phyloP scores from a whole-genome alignment of 208 protist species.

The Leptomonas pyrrhocoris region DNA sequence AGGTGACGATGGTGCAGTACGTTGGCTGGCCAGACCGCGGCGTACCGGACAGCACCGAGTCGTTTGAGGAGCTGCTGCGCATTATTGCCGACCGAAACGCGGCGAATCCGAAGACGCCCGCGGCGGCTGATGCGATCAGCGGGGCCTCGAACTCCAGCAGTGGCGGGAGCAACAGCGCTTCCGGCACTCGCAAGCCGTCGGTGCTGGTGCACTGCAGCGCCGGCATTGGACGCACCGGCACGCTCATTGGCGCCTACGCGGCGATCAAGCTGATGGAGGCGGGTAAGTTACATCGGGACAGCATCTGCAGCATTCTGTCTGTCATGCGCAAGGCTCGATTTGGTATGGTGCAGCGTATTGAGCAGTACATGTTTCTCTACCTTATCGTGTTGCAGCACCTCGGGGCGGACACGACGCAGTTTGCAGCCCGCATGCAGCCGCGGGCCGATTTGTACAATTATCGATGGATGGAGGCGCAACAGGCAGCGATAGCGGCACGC shows the following conservation, averaged over 20 bases:
- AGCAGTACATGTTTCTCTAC: slow-evolving; percentile 90
- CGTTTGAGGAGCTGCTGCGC: slow-evolving; percentile 64
- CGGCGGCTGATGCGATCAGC: background rate
- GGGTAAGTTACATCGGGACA: slow-evolving; percentile 38
- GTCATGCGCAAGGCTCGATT: slow-evolving; percentile 65
- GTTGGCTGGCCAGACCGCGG: slow-evolving; percentile 85
- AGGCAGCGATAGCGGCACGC: slow-evolving; percentile 13
- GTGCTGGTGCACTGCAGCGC: slow-evolving; percentile 90
- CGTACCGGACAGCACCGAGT: slow-evolving; percentile 62
- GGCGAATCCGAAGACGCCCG: background rate
- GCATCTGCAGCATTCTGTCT: slow-evolving; percentile 45
- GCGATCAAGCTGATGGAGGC: slow-evolving; percentile 42
- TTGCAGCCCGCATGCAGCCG: slow-evolving; percentile 31
- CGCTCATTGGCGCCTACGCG: slow-evolving; percentile 80
- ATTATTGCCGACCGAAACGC: slow-evolving; percentile 35
- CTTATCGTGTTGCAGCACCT: slow-evolving; percentile 58
- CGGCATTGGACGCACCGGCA: slow-evolving; percentile 85
- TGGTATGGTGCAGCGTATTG: slow-evolving; percentile 86
- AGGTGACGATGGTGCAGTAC: slow-evolving; percentile 78
- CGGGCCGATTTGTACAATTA: slow-evolving; percentile 30
- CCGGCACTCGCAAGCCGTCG: slow-evolving; percentile 13
- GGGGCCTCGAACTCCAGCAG: background rate
- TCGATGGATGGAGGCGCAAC: slow-evolving; percentile 31
- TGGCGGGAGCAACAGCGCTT: background rate
- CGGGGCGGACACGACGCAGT: slow-evolving; percentile 23